These are phyloP conservation scores for Colletotrichum sublineola DNA, from an alignment of 2,329 filamentous ascomycete genomes.

Conservation along the genomic window DNA sequence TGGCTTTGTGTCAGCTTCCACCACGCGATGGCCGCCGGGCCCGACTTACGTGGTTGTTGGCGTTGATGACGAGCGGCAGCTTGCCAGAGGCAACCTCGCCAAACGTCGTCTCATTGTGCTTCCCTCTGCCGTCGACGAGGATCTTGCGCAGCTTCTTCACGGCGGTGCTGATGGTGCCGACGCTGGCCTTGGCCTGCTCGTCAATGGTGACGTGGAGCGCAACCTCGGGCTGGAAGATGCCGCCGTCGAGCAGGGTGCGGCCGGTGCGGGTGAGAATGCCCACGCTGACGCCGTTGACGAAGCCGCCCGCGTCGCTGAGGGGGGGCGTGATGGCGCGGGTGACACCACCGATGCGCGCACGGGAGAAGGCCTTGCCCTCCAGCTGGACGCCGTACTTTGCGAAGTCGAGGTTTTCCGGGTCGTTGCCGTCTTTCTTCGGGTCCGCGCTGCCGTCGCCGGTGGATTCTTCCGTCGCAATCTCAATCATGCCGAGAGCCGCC, in stretches of 20 bases:
- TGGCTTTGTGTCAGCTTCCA: slow-evolving; percentile 39
- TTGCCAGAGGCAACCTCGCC: slow-evolving; percentile 53
- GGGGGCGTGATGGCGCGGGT: slow-evolving; percentile 59
- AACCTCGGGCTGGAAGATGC: slow-evolving; percentile 57
- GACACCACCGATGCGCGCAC: slow-evolving; percentile 59
- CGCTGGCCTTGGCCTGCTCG: slow-evolving; percentile 49
- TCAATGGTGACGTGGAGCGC: slow-evolving; percentile 58
- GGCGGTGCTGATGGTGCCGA: slow-evolving; percentile 45
- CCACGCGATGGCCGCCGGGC: not conserved
- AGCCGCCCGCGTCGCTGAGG: slow-evolving; percentile 45
- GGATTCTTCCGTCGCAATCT: slow-evolving; percentile 59
- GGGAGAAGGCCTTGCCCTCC: slow-evolving; percentile 56
- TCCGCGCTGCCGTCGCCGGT: slow-evolving; percentile 62
- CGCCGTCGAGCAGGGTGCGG: slow-evolving; percentile 55
- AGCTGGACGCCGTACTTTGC: slow-evolving; percentile 58
- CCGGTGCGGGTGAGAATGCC: slow-evolving; percentile 55
- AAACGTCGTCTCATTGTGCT: slow-evolving; percentile 52
- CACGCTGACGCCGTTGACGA: slow-evolving; percentile 57
- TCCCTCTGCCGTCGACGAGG: slow-evolving; percentile 50
- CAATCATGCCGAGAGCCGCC: slow-evolving; percentile 61
- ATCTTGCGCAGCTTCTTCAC: slow-evolving; percentile 54
- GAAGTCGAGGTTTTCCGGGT: slow-evolving; percentile 51
- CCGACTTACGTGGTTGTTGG: slow-evolving; percentile 42
- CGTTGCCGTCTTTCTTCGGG: slow-evolving; percentile 44
- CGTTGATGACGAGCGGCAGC: slow-evolving; percentile 57